phyloP scores from a whole-genome alignment of 305 asterid genomes.

The Solanum hybrid region DNA sequence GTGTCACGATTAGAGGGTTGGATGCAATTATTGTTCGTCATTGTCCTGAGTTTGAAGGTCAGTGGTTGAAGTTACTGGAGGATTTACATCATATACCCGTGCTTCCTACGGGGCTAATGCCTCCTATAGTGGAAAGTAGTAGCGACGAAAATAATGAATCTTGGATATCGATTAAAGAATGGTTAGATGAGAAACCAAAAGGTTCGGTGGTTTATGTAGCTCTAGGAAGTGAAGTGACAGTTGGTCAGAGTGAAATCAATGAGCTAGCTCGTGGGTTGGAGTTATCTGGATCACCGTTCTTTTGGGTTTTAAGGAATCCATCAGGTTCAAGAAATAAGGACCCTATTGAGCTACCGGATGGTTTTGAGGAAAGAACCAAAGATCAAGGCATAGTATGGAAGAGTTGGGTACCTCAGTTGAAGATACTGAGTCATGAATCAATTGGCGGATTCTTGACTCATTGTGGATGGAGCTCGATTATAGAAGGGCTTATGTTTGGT shows the following conservation, averaged over 20 bases:
- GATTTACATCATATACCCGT: conserved; percentile 8
- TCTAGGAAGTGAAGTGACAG: conserved; percentile 27
- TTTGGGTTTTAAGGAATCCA: conserved; percentile 28
- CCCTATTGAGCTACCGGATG: neutral
- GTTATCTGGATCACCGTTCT: conserved; percentile 29
- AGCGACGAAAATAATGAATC: neutral
- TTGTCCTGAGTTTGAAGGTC: conserved; percentile 10
- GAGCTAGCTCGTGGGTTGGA: conserved; percentile 50
- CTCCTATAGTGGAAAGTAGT: neutral
- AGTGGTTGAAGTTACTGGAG: conserved; percentile 10
- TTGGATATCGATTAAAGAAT: conserved; percentile 8
- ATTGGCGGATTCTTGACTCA: conserved; percentile 16
- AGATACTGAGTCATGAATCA: conserved; percentile 13
- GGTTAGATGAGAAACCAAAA: conserved; percentile 14
- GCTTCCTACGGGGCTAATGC: conserved; percentile 27
- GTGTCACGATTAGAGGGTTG: neutral
- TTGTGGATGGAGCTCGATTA: neutral
- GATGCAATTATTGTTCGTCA: neutral
- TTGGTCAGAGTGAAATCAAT: conserved; percentile 15
- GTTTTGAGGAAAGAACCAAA: conserved; percentile 1
- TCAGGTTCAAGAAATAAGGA: neutral
- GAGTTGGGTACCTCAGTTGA: conserved; percentile 15
- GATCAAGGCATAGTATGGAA: conserved; percentile 6
- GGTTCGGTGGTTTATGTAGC: conserved; percentile 26
- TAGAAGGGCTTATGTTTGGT: conserved; percentile 3